Evolutionary conservation across 257 asterid genomes (phyloP).

Genomic region (Leonotis leonurus): DNA sequence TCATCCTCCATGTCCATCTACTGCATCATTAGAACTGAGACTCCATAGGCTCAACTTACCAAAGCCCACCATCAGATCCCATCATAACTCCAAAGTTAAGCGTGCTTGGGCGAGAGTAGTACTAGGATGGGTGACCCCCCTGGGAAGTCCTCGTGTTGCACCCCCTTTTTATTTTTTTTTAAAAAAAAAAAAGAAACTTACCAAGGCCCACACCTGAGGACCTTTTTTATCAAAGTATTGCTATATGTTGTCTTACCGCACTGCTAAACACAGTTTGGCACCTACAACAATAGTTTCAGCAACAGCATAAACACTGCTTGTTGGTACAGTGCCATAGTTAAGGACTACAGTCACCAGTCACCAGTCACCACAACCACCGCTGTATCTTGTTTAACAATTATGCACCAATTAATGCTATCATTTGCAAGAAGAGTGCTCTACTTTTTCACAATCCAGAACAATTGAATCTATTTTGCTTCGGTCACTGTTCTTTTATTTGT

Average conservation of each 20-base stretch:
- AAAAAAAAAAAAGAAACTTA: too few species aligned
- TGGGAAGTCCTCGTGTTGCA: too few species aligned
- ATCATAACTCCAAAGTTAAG: too few species aligned
- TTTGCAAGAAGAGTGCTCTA: neutral
- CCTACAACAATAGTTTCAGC: too few species aligned
- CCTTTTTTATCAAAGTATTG: too few species aligned
- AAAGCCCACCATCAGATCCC: too few species aligned
- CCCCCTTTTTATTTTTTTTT: too few species aligned
- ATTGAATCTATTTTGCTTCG: neutral
- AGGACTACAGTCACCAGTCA: too few species aligned
- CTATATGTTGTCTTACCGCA: neutral
- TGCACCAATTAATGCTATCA: neutral
- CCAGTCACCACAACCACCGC: neutral
- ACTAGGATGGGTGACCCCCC: too few species aligned
- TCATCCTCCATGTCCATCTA: neutral
- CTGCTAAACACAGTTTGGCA: neutral
- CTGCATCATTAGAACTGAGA: neutral
- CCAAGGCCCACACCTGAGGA: too few species aligned
- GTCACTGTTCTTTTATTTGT: neutral
- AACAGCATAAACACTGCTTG: neutral
- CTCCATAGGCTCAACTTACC: neutral
- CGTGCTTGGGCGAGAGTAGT: too few species aligned
- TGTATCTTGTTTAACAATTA: neutral
- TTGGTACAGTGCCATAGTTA: neutral
- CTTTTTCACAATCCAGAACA: neutral